Base-by-base conservation (phyloP, 768 basidiomycete species). In the Lactarius deliciosus region DNA sequence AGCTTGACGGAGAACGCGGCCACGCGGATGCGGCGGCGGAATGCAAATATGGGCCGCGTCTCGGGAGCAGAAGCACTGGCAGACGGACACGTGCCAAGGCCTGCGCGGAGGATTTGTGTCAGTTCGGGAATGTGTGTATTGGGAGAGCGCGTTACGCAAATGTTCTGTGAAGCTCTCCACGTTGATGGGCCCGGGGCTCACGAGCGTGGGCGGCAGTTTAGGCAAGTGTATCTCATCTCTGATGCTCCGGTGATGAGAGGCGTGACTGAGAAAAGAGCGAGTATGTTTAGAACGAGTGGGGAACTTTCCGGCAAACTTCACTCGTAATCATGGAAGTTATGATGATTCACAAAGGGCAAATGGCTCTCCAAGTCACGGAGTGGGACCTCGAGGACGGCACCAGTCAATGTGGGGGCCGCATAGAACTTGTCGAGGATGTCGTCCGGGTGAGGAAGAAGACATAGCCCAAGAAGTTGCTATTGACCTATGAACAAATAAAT, bases 21-120 rank as follows among this genome's bases (percentile, higher is more conserved):
- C 0, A 79, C 77, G 30, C 85, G 74, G 67, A 91, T 80, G 11
- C 83, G 80, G 0, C 84, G 79, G 30, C 87, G 75, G 36, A 88
- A 81, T 18, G 78, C 79, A 70, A 89, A 68, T 4, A 38, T 68
- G n/a, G 67, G 67, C 6, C 56, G 54, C 63, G 41, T 68, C 75
- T 1, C 85, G 81, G 66, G 85, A 83, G 0, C 75, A 71, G 15
- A 69, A 73, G 15, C n/a, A n/a, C n/a, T n/a, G n/a, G n/a, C 68
- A 5, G 47, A 57, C 41, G 55, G 3, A 54, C 54, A 20, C 65
- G n/a, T 2, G 13, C 50, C 6, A 2, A n/a, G 25, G 50, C 5
- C 22, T 22, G 57, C 1, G 10, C n/a, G 5, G 2, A 18, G 38
- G n/a, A n/a, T 18, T 22, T 15, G 43, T 43, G 45, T n/a, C n/a